Evolutionary conservation across 2,329 filamentous ascomycete species (phyloP), one percentile per base, ranked within the genome.

Genomic region (Colletotrichum incanum): DNA sequence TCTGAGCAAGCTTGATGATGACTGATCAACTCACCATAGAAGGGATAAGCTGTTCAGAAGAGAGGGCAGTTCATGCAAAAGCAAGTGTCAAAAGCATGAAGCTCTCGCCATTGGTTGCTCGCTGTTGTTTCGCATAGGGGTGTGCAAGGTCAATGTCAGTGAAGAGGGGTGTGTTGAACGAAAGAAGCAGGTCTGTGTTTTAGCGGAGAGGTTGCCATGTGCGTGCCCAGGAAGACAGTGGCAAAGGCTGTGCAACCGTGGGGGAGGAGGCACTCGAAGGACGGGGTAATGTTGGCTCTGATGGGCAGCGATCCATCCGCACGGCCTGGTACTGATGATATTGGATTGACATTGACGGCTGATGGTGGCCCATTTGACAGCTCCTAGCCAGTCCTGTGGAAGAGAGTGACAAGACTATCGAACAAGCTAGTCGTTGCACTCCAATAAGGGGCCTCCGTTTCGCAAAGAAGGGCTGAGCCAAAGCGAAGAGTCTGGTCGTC

Each of bases 121-220:
- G 28, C 43, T 49, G 49, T 60, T 49, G 70, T 73, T 71, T 73
- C 71, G 71, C 37, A 63, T 70, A 37, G 71, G 66, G 67, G 71
- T 23, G 71, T 73, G 61, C 28, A 49, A 66, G 71, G 60, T 66
- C 55, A 71, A 56, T 61, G 43, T 55, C n/a, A 31, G 43, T 31
- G 11, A 39, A 23, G 66, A 70, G 71, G 60, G 60, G 69, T 31
- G 69, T 68, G 69, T 69, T 60, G 31, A 54, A 54, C 39, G 45
- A 69, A 50, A 55, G 26, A 31, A 63, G 37, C 58, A 68, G 65
- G 65, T 65, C 69, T 49, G 69, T 72, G 65, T 64, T 49, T 64
- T 37, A 70, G 59, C 60, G 70, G 60, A 72, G 70, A 45, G 41
- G 47, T 37, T 65, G 65, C 70, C 70, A 70, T 72, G 70, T 72